These are phyloP conservation scores for Trametes meyenii DNA, from an alignment of 768 basidiomycete genomes.

Conservation along the genomic window DNA sequence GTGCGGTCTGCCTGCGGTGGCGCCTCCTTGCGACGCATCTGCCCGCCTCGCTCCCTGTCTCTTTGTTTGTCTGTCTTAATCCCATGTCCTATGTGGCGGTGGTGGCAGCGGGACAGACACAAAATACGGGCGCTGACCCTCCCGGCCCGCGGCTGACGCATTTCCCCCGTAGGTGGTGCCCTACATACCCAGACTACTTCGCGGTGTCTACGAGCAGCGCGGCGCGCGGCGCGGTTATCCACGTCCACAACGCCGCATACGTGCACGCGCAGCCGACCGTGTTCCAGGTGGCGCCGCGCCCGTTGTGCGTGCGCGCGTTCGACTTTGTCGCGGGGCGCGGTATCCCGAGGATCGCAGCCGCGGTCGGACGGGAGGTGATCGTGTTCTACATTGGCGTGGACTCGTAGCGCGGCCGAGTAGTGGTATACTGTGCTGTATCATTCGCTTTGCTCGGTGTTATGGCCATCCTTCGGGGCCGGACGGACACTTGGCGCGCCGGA, in stretches of 20 bases:
- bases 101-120: no score
- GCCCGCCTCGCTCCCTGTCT: no score
- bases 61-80: no score
- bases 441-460: no score
- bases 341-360: slow-evolving; percentile 69
- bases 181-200: slow-evolving; percentile 74
- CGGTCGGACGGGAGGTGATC: slow-evolving; percentile 58
- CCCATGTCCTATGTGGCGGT: no score
- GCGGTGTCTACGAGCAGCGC: slow-evolving; percentile 69
- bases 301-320: slow-evolving; percentile 71
- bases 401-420: slow-evolving; percentile 22
- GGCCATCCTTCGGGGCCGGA: no score
- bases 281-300: slow-evolving; percentile 60
- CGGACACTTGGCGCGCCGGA: no score
- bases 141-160: not conserved
- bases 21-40: no score
- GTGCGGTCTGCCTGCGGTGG: no score
- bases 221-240: slow-evolving; percentile 63
- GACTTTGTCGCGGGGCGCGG: slow-evolving; percentile 69
- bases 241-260: slow-evolving; percentile 70
- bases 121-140: no score
- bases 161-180: slow-evolving; percentile 65
- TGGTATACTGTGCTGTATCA: no score
- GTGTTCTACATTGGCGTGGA: slow-evolving; percentile 71
- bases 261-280: slow-evolving; percentile 63